These are phyloP conservation scores for Candolleomyces eurysporus DNA, from an alignment of 768 basidiomycete genomes.

Conservation along the genomic window DNA sequence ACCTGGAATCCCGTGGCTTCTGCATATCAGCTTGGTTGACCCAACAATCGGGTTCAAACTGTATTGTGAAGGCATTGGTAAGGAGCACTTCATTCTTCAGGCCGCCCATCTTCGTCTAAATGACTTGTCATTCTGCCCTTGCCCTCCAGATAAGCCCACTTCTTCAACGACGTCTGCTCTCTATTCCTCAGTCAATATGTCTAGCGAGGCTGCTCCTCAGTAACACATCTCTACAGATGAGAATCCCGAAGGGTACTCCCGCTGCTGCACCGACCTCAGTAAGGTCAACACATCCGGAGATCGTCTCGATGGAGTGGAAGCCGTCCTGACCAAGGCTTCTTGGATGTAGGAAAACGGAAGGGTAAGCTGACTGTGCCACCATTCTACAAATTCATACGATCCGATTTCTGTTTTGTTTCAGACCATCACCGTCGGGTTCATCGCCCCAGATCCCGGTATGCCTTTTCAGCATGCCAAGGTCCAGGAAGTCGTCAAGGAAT, in stretches of 20 bases:
- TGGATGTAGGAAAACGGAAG: slow-evolving; percentile 7
- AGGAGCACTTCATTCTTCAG: too few species aligned
- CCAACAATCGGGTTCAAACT: too few species aligned
- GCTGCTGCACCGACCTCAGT: not conserved
- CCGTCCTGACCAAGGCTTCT: slow-evolving; percentile 2
- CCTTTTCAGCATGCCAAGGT: slow-evolving; percentile 9
- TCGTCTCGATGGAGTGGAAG: slow-evolving; percentile 1
- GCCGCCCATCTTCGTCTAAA: too few species aligned
- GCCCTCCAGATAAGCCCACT: not conserved
- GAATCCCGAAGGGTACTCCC: not conserved
- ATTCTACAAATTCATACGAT: not conserved
- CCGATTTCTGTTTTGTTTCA: not conserved
- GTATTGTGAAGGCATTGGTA: too few species aligned
- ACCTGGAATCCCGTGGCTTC: too few species aligned
- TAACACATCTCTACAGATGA: not conserved
- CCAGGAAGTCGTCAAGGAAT: slow-evolving; percentile 12
- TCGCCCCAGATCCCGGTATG: not conserved
- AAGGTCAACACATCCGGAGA: not conserved
- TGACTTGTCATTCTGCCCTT: too few species aligned
- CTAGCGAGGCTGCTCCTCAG: not conserved
- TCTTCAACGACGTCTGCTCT: not conserved
- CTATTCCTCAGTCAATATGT: too few species aligned
- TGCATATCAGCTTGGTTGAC: too few species aligned
- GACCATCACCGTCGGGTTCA: slow-evolving; percentile 4
- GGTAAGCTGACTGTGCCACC: not conserved